A percentile compares a stretch with the other conserved stretches of the same genome.
Conservation (phyloP, 352 stramenopile genomes). For the Pythium grandisporangium region DNA sequence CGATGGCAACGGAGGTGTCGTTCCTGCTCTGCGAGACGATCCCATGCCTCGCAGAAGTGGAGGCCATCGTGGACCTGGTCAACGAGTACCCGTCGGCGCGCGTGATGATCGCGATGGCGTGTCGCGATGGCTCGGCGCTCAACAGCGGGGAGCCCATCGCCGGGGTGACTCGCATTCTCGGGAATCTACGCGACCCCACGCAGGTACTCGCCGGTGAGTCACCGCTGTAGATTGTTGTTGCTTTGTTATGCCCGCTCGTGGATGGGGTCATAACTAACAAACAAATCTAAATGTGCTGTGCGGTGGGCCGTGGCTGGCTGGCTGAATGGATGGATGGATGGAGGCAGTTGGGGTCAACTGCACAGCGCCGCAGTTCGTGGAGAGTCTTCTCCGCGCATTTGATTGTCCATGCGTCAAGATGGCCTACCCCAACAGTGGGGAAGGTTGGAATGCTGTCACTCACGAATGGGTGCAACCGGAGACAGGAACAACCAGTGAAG, state of each 20-base stretch:
- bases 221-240: too few species aligned
- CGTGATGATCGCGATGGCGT: constrained; percentile 59
- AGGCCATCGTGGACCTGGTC: constrained; percentile 66
- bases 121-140: constrained; percentile 44
- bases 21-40: constrained; percentile 84
- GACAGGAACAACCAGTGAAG: constrained; percentile 14
- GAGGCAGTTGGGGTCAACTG: constrained; percentile 74
- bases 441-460: constrained; percentile 64
- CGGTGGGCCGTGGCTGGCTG: too few species aligned
- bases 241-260: too few species aligned
- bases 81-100: constrained; percentile 47
- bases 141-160: constrained; percentile 59
- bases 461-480: constrained; percentile 62
- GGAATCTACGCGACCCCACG: constrained; percentile 34
- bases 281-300: too few species aligned
- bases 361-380: constrained; percentile 64
- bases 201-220: constrained; percentile 37
- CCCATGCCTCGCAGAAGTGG: constrained; percentile 73
- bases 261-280: too few species aligned
- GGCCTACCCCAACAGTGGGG: constrained; percentile 82
- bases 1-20: constrained; percentile 34
- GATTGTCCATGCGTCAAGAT: constrained; percentile 40
- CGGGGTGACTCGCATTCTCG: constrained; percentile 27
- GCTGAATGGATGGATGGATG: too few species aligned
- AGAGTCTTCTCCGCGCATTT: constrained; percentile 39